Conservation (phyloP, 1,284 basidiomycete species). For the Phellopilus nigrolimitatus region DNA sequence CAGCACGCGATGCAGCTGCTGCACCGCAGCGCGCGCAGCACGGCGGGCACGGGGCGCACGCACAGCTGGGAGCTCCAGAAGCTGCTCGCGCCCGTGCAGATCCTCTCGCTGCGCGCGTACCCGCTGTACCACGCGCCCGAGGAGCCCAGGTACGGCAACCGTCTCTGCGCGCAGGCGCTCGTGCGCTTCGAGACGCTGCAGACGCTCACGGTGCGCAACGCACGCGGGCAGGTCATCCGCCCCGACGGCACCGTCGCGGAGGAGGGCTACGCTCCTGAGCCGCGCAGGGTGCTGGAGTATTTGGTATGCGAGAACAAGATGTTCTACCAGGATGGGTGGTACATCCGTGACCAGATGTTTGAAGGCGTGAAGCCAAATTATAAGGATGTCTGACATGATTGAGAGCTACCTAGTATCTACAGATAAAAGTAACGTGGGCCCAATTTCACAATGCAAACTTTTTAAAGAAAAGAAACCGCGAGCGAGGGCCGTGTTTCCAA, state of each 20-base stretch:
- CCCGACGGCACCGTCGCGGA: constrained; percentile 28
- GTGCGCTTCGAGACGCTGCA: constrained; percentile 68
- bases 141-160: constrained; percentile 51
- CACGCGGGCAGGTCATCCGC: constrained; percentile 35
- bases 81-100: constrained; percentile 42
- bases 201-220: constrained; percentile 48
- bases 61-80: constrained; percentile 52
- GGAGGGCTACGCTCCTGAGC: constrained; percentile 31
- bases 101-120: constrained; percentile 55
- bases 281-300: constrained; percentile 60
- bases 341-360: constrained; percentile 51
- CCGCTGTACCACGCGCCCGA: constrained; percentile 45
- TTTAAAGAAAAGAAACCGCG: no score
- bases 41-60: constrained; percentile 28
- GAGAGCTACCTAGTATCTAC: no score
- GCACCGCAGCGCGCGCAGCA: constrained; percentile 24
- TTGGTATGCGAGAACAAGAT: constrained; percentile 65
- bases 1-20: constrained; percentile 28
- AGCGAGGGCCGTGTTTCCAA: no score
- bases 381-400: neutral
- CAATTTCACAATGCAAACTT: no score
- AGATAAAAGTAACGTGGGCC: no score
- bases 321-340: constrained; percentile 65
- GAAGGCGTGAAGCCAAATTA: constrained; percentile 25
- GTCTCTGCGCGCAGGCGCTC: constrained; percentile 57